Evolutionary conservation across 2,329 filamentous ascomycete species (phyloP).

Genomic region (Hymenoscyphus albidus): DNA sequence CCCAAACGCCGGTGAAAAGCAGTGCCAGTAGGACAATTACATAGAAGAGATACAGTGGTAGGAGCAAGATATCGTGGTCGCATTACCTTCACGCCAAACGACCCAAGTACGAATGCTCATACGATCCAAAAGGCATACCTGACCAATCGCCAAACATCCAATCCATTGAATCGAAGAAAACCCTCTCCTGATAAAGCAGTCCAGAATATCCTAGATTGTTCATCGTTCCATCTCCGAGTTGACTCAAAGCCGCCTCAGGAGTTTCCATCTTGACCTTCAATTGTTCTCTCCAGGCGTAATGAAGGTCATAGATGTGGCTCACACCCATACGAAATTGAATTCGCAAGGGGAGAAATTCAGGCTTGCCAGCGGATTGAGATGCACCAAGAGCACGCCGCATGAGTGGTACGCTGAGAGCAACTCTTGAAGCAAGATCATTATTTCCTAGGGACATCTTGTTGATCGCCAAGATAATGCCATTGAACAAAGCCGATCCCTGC

Average conservation of each 20-base stretch:
- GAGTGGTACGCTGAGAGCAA: conserved; percentile 63
- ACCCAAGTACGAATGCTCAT: background rate
- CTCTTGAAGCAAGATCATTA: conserved; percentile 61
- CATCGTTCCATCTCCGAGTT: background rate
- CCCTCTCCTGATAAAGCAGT: conserved; percentile 14
- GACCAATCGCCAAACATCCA: conserved; percentile 19
- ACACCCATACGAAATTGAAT: conserved; percentile 65
- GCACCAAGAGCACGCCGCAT: conserved; percentile 46
- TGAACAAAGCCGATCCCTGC: conserved; percentile 54
- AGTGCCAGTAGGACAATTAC: conserved; percentile 2
- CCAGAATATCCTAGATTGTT: conserved; percentile 3
- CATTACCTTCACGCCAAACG: background rate
- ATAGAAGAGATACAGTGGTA: background rate
- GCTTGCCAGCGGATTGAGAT: conserved; percentile 27
- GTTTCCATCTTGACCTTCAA: conserved; percentile 2
- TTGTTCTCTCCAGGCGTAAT: conserved; percentile 60
- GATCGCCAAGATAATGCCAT: conserved; percentile 54
- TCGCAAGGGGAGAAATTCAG: conserved; percentile 54
- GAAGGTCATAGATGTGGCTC: conserved; percentile 63
- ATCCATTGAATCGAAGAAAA: conserved; percentile 21
- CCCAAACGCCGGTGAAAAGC: background rate
- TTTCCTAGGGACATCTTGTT: conserved; percentile 60
- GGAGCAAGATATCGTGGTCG: background rate
- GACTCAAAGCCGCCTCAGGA: background rate
- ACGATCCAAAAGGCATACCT: conserved; percentile 1